A percentile compares a stretch with the other conserved stretches of the same genome.
phyloP scores from a whole-genome alignment of 2,329 filamentous ascomycete genomes.

The Pseudogymnoascus sp. region DNA sequence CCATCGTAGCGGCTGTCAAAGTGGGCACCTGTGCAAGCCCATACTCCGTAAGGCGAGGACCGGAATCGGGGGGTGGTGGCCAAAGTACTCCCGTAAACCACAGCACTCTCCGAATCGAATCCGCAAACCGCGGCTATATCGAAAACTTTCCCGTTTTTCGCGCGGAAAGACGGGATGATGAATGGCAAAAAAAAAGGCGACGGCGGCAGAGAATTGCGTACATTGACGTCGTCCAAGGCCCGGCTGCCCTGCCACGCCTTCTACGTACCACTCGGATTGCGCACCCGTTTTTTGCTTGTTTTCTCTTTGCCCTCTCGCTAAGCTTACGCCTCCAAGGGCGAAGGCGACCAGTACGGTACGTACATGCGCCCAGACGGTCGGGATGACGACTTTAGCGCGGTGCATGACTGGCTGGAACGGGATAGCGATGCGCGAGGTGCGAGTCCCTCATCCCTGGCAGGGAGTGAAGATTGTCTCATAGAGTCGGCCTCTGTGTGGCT shows the following conservation, averaged over 20 bases:
- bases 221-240: neutral
- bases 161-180: neutral
- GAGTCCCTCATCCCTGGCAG: no score
- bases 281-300: neutral
- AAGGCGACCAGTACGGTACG: no score
- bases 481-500: no score
- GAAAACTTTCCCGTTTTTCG: no score
- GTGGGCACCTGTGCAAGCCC: neutral
- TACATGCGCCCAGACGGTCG: neutral
- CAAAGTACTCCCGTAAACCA: neutral
- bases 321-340: neutral
- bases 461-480: neutral
- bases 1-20: slow-evolving; percentile 7
- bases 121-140: no score
- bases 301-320: neutral
- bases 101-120: no score
- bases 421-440: neutral
- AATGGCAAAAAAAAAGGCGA: neutral
- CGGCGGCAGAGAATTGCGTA: neutral
- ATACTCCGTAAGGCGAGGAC: neutral
- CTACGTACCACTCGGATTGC: neutral
- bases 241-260: neutral
- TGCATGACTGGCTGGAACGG: neutral
- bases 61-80: neutral
- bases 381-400: slow-evolving; percentile 1